Conservation (phyloP, 2,329 filamentous ascomycete genomes). For the Cladorrhinum sp. region DNA sequence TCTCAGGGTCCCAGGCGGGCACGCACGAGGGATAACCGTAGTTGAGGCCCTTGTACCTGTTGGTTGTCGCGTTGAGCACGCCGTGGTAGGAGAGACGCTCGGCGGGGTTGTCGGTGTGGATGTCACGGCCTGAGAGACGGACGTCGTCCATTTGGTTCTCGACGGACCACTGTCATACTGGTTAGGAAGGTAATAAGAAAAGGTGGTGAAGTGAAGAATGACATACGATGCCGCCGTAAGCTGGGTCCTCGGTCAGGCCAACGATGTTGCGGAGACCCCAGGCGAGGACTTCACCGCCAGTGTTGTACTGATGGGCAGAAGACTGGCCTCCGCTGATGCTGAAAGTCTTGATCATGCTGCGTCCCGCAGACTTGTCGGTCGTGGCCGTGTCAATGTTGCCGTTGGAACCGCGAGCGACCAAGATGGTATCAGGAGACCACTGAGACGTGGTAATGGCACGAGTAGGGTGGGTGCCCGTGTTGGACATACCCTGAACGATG, state of each 20-base stretch:
- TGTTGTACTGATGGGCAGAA: constrained; percentile 13
- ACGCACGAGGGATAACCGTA: constrained; percentile 58
- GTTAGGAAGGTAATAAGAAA: neutral
- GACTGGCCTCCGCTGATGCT: constrained; percentile 43
- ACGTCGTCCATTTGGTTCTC: constrained; percentile 64
- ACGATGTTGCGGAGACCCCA: constrained; percentile 58
- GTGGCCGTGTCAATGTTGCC: constrained; percentile 50
- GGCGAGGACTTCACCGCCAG: constrained; percentile 22
- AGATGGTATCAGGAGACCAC: constrained; percentile 44
- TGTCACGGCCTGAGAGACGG: constrained; percentile 48
- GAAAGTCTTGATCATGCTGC: constrained; percentile 55
- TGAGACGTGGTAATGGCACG: constrained; percentile 50
- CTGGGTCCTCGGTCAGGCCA: constrained; percentile 52
- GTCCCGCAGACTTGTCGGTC: constrained; percentile 42
- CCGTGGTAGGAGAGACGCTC: constrained; percentile 66
- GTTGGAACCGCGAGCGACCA: constrained; percentile 52
- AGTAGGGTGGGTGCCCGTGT: constrained; percentile 46
- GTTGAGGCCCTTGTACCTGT: constrained; percentile 44
- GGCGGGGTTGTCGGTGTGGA: constrained; percentile 60
- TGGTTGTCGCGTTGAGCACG: constrained; percentile 47
- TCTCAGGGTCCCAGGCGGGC: constrained; percentile 39
- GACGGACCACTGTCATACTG: constrained; percentile 41
- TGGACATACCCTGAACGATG: constrained; percentile 48
- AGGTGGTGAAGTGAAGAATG: neutral
- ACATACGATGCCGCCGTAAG: constrained; percentile 31